A percentile compares a stretch with the other conserved stretches of the same genome.
phyloP scores from a whole-genome alignment of 306 rosid genomes.

The Pterocarpus macrocarpus region DNA sequence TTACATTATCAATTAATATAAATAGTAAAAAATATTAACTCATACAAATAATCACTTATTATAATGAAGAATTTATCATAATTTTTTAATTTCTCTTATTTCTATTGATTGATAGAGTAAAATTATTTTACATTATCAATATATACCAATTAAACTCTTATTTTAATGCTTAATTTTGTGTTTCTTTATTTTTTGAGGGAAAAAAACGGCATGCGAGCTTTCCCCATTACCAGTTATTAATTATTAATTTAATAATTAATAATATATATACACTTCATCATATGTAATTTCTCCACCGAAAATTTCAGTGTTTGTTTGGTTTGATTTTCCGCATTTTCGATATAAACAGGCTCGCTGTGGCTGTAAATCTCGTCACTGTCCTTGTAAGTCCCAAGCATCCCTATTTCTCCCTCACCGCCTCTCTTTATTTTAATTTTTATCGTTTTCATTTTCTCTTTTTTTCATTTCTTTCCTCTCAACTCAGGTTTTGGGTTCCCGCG shows the following conservation, averaged over 20 bases:
- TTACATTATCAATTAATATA: too few relatives aligned
- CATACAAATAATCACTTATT: too few relatives aligned
- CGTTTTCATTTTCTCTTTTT: background rate
- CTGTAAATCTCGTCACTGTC: conserved; percentile 45
- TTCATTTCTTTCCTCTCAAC: conserved; percentile 24
- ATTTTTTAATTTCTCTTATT: too few relatives aligned
- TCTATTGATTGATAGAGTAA: too few relatives aligned
- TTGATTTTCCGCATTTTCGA: conserved; percentile 14
- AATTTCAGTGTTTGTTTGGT: conserved; percentile 4
- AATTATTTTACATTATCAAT: too few relatives aligned
- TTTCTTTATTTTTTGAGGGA: background rate
- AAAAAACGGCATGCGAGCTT: background rate
- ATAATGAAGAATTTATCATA: too few relatives aligned
- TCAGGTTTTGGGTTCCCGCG: conserved; percentile 53
- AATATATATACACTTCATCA: background rate
- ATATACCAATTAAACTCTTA: too few relatives aligned
- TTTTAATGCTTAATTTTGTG: too few relatives aligned
- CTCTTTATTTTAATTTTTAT: conserved; percentile 30
- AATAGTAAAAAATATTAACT: too few relatives aligned
- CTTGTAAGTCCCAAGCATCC: conserved; percentile 35
- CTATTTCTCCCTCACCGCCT: conserved; percentile 42
- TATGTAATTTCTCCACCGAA: background rate
- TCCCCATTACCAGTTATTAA: conserved; percentile 1
- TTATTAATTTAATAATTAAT: too few relatives aligned
- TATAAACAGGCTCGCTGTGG: conserved; percentile 5